A percentile compares a stretch with the other conserved stretches of the same genome.
These are phyloP conservation scores for Mucor plumbeus DNA, from an alignment of 371 early-diverging fungal species.

Conservation along the genomic window DNA sequence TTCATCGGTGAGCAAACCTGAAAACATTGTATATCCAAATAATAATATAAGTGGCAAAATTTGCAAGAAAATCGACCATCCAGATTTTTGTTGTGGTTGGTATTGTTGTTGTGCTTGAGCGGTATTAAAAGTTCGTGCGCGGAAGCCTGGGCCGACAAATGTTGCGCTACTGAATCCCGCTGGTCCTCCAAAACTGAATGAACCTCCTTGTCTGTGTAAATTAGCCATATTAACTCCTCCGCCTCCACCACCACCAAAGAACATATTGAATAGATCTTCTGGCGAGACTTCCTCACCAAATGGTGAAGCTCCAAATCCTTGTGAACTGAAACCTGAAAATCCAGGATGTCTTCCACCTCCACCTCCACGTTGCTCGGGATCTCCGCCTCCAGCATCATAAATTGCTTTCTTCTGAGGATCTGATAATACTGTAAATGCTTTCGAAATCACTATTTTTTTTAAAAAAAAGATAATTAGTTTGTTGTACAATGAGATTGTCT, in stretches of 20 bases:
- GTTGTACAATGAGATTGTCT: background rate
- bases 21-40: conserved; percentile 49
- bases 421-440: conserved; percentile 89
- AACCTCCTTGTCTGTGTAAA: conserved; percentile 18
- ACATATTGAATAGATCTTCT: conserved; percentile 96
- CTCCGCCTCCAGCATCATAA: conserved; percentile 88
- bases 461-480: background rate
- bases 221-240: conserved; percentile 23
- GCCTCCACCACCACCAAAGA: conserved; percentile 76
- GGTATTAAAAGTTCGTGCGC: conserved; percentile 43
- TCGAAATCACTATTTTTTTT: conserved; percentile 74
- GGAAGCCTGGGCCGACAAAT: conserved; percentile 56
- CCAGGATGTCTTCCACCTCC: conserved; percentile 22
- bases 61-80: conserved; percentile 46
- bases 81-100: conserved; percentile 22
- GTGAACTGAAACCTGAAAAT: conserved; percentile 23
- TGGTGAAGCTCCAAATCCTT: conserved; percentile 37
- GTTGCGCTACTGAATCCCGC: conserved; percentile 54
- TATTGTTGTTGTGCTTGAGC: conserved; percentile 21
- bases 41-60: conserved; percentile 47
- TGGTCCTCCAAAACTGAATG: conserved; percentile 37
- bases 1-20: conserved; percentile 45
- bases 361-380: conserved; percentile 59
- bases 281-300: conserved; percentile 87
- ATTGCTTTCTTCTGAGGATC: conserved; percentile 87